Evolutionary conservation across 192 early-diverging fungal species (phyloP).

Genomic region (Chytriomyces hyalinus): DNA sequence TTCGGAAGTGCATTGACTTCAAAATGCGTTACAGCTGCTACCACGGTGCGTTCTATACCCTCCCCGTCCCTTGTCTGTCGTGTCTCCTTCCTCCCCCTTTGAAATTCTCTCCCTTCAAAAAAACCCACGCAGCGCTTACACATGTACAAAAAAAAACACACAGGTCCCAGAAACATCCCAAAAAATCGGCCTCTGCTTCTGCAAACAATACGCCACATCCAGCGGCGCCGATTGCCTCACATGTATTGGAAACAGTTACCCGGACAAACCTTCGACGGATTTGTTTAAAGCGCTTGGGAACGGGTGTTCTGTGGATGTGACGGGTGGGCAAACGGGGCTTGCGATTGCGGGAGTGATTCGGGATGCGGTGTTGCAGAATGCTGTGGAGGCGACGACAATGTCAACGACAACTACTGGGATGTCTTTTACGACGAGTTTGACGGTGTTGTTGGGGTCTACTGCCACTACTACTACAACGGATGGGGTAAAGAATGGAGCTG

Average conservation of each 20-base stretch:
- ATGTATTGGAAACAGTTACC: constrained; percentile 11
- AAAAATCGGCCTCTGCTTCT: constrained; percentile 18
- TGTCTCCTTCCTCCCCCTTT: neutral
- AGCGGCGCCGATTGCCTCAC: constrained; percentile 11
- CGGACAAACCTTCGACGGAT: neutral
- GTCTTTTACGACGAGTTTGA: neutral
- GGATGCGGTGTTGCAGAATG: constrained; percentile 20
- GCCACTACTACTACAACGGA: neutral
- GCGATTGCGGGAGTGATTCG: constrained; percentile 23
- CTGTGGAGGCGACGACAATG: neutral
- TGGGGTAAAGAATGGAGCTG: neutral
- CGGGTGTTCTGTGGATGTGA: neutral
- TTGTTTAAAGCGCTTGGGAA: constrained; percentile 2
- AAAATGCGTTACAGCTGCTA: constrained; percentile 1
- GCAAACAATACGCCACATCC: constrained; percentile 16
- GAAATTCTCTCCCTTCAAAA: neutral
- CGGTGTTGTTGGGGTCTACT: neutral
- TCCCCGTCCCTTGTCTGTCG: neutral
- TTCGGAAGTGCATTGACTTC: neutral
- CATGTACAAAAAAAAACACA: neutral
- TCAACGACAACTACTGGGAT: neutral
- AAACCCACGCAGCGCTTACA: neutral
- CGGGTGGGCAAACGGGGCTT: neutral
- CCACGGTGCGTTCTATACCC: neutral
- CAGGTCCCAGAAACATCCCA: neutral